phyloP scores from a whole-genome alignment of 148 eudicot species.

The Gaultheria prostrata region DNA sequence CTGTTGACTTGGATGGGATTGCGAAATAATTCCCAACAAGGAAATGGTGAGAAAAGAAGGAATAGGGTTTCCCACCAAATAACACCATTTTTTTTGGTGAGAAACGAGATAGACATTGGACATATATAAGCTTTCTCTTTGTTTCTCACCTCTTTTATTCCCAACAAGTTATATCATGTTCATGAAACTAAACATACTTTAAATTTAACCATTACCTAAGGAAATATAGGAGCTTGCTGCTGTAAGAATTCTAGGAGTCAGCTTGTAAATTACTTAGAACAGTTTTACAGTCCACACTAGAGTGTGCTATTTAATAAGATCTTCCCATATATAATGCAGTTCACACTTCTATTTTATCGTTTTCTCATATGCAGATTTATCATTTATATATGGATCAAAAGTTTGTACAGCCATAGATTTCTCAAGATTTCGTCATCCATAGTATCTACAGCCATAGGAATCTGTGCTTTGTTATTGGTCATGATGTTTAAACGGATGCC shows the following conservation, averaged over 20 bases:
- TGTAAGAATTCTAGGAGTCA: background rate
- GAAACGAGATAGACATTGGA: background rate
- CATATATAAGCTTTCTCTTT: background rate
- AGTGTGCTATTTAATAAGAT: background rate
- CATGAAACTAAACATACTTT: background rate
- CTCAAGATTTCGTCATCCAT: no score
- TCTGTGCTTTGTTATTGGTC: constrained; percentile 12
- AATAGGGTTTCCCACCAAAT: background rate
- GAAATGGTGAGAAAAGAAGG: background rate
- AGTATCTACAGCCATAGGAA: background rate
- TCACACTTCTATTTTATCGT: background rate
- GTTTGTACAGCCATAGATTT: background rate
- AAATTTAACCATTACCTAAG: background rate
- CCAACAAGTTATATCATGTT: background rate
- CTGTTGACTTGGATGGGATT: background rate
- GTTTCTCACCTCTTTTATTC: background rate
- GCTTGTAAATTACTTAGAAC: background rate
- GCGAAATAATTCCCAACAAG: background rate
- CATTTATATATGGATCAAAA: background rate
- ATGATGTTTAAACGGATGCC: constrained; percentile 6
- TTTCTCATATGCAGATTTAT: background rate
- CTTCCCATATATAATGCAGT: background rate
- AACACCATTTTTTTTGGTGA: background rate
- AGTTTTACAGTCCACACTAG: background rate
- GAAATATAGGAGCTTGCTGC: background rate